Base-by-base conservation (phyloP, 768 basidiomycete genomes). In the Tubosaeta sp. region DNA sequence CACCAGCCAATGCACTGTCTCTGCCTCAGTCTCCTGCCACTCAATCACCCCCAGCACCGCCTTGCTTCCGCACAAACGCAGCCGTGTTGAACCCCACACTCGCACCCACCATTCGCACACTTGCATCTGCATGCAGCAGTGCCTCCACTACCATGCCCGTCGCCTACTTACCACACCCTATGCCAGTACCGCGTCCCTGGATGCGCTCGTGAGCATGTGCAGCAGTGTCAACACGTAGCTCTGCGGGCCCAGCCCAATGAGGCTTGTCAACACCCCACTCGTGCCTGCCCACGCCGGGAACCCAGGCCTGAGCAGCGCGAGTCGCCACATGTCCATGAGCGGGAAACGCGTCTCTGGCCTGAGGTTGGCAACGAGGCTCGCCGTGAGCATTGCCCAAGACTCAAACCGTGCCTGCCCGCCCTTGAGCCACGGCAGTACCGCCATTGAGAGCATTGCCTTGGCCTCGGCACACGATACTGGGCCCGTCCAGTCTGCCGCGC, bases 1-100 rank as follows among this genome's bases (percentile, higher is more conserved):
- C 0, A 81, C 76, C 37, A 97, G 71, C 12, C 93, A 87, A 66
- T 97, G 89, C 1, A 94, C 91, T 89, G 91, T 83, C 63, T 95
- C n/a, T n/a, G n/a, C 94, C 66, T 91, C 88, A 57, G 76, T 70
- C 56, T 72, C 78, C 71, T 95, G 92, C 56, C 79, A 77, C 46
- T 76, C 77, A 17, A 95, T 61, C 16, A 87, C 89, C 66, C 92
- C 90, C 0, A 94, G 65, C n/a, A 97, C 63, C 1, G 89, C 95
- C 38, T 2, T 1, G 6, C 4, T 75, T 77, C 73, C 94, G 91
- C 43, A 91, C 59, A 61, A 74, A 78, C 17, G 79, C 82, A 3
- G 84, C 79, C 16, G 86, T 65, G 59, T 95, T 87, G 63, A 95
- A 92, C 13, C 82, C 84, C 17, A 95, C 64, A 58, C 89, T 89